Base-by-base conservation (phyloP, 495 filamentous ascomycete species). In the Hypoxylon trugodes region DNA sequence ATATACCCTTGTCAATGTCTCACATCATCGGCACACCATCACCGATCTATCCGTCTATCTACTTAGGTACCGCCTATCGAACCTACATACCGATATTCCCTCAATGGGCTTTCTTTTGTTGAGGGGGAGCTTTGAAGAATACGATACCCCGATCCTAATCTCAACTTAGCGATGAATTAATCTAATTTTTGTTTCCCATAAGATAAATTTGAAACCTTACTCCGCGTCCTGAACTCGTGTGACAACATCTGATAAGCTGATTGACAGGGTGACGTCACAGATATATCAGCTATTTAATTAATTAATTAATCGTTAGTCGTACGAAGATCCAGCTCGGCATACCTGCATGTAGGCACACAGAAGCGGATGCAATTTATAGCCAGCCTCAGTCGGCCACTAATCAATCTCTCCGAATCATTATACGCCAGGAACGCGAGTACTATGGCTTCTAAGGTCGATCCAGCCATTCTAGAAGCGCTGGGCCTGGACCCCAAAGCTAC, bases 401-500 rank as follows among this genome's bases (percentile, higher is more conserved):
- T 40, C 4, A 45, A 28, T 9, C 12, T 51, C 7, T 12, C 0
- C 19, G 41, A 33, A 50, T 15, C 41, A 37, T 26, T 43, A 1
- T 21, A 40, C n/a, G 33, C 13, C 12, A 59, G 49, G 22, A 49
- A 38, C 47, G 10, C 32, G 6, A 47, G 43, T 13, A 61, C 43
- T 1, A 80, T 81, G 77, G 32, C 73, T 36, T 59, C 73, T 4
- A 74, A 69, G 24, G 67, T 88, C 13, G 88, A 90, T 60, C 59
- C 77, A 2, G 81, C 87, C 7, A 84, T 91, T 42, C 76, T 90
- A 40, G 69, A 77, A 52, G 86, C 90, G 5, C 82, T 96, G n/a
- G 80, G 77, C 16, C 82, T 96, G 43, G 80, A 89, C 54, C 76
- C 86, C 1, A 69, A 79, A 55, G 76, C 74, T 56, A 83, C 86